Evolutionary conservation across 805 yeast genomes (phyloP).

Genomic region (Schwanniomyces pseudopolymorphus): DNA sequence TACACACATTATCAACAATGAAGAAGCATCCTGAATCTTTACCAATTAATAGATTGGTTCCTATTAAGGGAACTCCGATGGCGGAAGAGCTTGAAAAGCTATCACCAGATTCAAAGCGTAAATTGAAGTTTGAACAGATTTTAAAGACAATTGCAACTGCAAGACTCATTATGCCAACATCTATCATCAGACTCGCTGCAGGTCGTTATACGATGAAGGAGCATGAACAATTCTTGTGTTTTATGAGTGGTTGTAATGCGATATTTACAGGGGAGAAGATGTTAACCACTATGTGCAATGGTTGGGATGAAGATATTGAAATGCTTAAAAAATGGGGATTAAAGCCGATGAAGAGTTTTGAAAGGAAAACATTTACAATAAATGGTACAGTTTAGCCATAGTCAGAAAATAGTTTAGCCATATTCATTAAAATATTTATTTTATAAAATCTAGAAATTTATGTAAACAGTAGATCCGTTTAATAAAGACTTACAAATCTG

Average conservation of each 20-base stretch:
- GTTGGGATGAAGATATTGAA: constrained; percentile 77
- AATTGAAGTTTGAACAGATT: constrained; percentile 58
- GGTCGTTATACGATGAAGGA: constrained; percentile 83
- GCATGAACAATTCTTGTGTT: constrained; percentile 70
- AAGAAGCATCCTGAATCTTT: constrained; percentile 75
- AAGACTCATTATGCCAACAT: constrained; percentile 67
- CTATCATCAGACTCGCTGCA: constrained; percentile 74
- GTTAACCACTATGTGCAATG: constrained; percentile 80
- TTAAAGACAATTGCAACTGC: constrained; percentile 76
- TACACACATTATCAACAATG: constrained; percentile 67
- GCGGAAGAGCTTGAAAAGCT: constrained; percentile 48
- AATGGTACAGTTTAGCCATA: not conserved
- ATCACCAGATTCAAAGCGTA: constrained; percentile 34
- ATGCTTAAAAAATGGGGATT: constrained; percentile 73
- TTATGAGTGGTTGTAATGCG: constrained; percentile 77
- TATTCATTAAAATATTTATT: too few species aligned
- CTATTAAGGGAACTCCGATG: constrained; percentile 78
- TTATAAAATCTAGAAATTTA: too few species aligned
- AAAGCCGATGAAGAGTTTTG: constrained; percentile 52
- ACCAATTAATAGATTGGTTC: constrained; percentile 78
- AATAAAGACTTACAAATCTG: too few species aligned
- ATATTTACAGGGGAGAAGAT: constrained; percentile 79
- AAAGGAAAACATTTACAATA: constrained; percentile 4
- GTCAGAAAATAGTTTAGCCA: too few species aligned
- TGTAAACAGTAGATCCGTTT: too few species aligned